These are phyloP conservation scores for Cochlearia excelsa DNA, from an alignment of 345 rosid species.

Conservation along the genomic window DNA sequence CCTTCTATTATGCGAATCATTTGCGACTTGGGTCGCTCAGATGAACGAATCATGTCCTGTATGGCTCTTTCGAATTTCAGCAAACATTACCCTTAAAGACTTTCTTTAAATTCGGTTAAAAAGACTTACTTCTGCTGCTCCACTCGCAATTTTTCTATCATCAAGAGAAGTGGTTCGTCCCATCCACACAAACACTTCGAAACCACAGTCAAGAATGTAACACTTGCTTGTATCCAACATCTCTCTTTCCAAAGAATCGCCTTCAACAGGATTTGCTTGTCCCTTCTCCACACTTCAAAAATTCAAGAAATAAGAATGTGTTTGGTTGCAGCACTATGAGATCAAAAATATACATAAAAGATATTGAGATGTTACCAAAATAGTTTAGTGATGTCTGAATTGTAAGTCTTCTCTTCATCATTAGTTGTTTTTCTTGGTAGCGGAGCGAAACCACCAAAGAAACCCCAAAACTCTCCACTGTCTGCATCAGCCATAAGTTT, in stretches of 20 bases:
- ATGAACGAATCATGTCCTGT: slow-evolving; percentile 67
- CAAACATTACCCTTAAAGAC: slow-evolving; percentile 13
- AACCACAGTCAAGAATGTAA: slow-evolving; percentile 41
- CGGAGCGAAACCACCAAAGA: not conserved
- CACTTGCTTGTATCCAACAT: slow-evolving; percentile 79
- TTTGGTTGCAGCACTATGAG: slow-evolving; percentile 25
- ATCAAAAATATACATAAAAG: slow-evolving; percentile 8
- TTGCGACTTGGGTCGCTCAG: slow-evolving; percentile 62
- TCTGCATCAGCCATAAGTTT: not conserved
- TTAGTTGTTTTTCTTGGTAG: not conserved
- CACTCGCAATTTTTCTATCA: slow-evolving; percentile 41
- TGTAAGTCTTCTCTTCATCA: not conserved
- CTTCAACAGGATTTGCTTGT: slow-evolving; percentile 63
- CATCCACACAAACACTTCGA: slow-evolving; percentile 43
- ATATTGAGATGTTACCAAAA: too few relatives aligned
- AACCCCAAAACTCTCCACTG: not conserved
- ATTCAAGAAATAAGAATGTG: slow-evolving; percentile 23
- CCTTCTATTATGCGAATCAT: slow-evolving; percentile 89
- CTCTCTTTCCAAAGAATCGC: slow-evolving; percentile 69
- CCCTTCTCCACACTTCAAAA: slow-evolving; percentile 42
- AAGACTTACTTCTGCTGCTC: slow-evolving; percentile 35
- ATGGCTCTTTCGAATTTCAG: slow-evolving; percentile 36
- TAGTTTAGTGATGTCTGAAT: too few relatives aligned
- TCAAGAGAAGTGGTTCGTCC: slow-evolving; percentile 41
- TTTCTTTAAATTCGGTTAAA: slow-evolving; percentile 1